A percentile compares a stretch with the other conserved stretches of the same genome.
These are phyloP conservation scores for Leavenworthia alabamica DNA, from an alignment of 345 rosid species.

Conservation along the genomic window DNA sequence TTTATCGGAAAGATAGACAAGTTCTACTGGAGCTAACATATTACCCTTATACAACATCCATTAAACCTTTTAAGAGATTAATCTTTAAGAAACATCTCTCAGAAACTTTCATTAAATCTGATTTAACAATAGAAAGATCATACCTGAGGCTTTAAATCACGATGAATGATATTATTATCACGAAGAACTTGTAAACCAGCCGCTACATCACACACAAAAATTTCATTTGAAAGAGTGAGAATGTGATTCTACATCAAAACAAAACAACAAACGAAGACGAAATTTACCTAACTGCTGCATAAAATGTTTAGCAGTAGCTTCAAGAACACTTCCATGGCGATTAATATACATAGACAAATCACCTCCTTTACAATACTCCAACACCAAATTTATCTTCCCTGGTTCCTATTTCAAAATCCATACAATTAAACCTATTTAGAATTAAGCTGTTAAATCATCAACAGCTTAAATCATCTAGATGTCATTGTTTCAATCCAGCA, in stretches of 20 bases:
- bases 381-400: slow-evolving; percentile 72
- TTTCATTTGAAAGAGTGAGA: neutral
- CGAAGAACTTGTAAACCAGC: slow-evolving; percentile 88
- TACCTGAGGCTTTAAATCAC: slow-evolving; percentile 99
- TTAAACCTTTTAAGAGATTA: neutral
- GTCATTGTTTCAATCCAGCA: no score
- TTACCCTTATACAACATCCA: neutral
- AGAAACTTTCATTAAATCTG: neutral
- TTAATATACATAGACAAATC: slow-evolving; percentile 87
- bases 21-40: neutral
- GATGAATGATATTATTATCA: slow-evolving; percentile 89
- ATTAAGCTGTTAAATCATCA: no score
- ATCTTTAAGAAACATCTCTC: neutral
- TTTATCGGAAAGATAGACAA: neutral
- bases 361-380: slow-evolving; percentile 93
- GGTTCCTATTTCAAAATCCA: slow-evolving; percentile 45
- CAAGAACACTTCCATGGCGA: slow-evolving; percentile 63
- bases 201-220: slow-evolving; percentile 48
- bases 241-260: slow-evolving; percentile 2
- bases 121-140: neutral
- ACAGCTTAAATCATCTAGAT: no score
- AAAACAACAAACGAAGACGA: slow-evolving; percentile 8
- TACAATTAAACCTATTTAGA: slow-evolving; percentile 1
- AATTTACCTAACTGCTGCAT: slow-evolving; percentile 86
- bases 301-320: slow-evolving; percentile 80